Evolutionary conservation across 2,329 filamentous ascomycete species (phyloP).

Genomic region (Colletotrichum endophyticum): DNA sequence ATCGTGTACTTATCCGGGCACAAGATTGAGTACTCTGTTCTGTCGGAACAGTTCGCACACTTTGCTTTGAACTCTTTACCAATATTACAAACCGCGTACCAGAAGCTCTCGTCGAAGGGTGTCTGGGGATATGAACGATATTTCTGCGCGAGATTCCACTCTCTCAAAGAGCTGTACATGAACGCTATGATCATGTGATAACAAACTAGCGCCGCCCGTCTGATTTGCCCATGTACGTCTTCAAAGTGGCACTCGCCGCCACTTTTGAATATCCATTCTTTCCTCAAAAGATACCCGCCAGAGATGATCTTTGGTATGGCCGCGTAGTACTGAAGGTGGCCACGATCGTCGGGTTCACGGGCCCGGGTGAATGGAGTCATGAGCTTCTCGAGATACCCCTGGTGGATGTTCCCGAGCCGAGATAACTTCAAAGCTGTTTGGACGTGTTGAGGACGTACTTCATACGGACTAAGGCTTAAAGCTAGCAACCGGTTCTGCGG

Average conservation of each 20-base stretch:
- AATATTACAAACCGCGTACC: rapidly evolving
- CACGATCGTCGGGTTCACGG: rapidly evolving
- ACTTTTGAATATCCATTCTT: not conserved
- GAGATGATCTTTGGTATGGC: not conserved
- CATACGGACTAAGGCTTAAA: not conserved
- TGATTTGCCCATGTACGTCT: not conserved
- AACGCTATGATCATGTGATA: not conserved
- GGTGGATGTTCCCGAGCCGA: not conserved
- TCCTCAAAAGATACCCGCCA: not conserved
- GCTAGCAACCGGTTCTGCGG: no score
- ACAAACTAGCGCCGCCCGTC: not conserved
- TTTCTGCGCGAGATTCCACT: not conserved
- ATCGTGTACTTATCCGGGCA: not conserved
- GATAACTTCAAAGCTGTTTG: not conserved
- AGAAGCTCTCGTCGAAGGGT: not conserved
- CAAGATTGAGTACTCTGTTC: not conserved
- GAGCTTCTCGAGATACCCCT: not conserved
- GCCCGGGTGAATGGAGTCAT: not conserved
- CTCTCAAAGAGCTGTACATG: rapidly evolving
- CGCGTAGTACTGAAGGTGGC: not conserved
- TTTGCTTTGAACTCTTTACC: not conserved
- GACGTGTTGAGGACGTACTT: not conserved
- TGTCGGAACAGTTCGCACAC: not conserved
- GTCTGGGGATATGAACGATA: rapidly evolving
- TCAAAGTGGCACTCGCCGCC: not conserved